phyloP scores from a whole-genome alignment of 2,329 filamentous ascomycete species.

The Botrytis byssoidea region DNA sequence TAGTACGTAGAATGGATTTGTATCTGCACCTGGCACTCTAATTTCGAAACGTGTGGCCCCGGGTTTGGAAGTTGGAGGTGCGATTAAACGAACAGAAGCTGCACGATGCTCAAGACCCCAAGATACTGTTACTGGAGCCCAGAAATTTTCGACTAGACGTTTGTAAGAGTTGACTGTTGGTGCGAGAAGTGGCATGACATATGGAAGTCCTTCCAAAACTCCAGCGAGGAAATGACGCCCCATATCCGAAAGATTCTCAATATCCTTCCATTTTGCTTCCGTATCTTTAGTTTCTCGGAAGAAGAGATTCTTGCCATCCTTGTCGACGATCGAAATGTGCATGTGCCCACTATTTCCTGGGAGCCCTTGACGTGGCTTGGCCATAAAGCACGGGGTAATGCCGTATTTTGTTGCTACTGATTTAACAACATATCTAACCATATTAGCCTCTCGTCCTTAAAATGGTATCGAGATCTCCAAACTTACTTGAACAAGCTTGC shows the following conservation, averaged over 20 bases:
- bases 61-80: constrained; percentile 79
- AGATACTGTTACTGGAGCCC: constrained; percentile 95
- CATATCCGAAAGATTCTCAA: constrained; percentile 78
- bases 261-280: constrained; percentile 69
- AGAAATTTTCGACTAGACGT: constrained; percentile 96
- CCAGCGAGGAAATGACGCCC: constrained; percentile 93
- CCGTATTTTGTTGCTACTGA: constrained; percentile 82
- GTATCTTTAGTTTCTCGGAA: constrained; percentile 69
- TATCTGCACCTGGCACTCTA: constrained; percentile 89
- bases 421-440: constrained; percentile 73
- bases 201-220: constrained; percentile 80
- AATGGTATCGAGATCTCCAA: not conserved
- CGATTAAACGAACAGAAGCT: constrained; percentile 84
- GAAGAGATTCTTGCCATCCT: constrained; percentile 80
- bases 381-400: constrained; percentile 98
- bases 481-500: constrained; percentile 84
- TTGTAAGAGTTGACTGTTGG: constrained; percentile 99
- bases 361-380: constrained; percentile 85
- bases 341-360: constrained; percentile 96
- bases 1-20: constrained; percentile 85
- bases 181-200: constrained; percentile 92
- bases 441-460: constrained; percentile 1
- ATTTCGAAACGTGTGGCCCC: constrained; percentile 91
- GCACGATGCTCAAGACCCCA: constrained; percentile 96
- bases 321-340: constrained; percentile 84